These are phyloP conservation scores for Obba rivulosa DNA, from an alignment of 768 basidiomycete genomes.

Conservation along the genomic window DNA sequence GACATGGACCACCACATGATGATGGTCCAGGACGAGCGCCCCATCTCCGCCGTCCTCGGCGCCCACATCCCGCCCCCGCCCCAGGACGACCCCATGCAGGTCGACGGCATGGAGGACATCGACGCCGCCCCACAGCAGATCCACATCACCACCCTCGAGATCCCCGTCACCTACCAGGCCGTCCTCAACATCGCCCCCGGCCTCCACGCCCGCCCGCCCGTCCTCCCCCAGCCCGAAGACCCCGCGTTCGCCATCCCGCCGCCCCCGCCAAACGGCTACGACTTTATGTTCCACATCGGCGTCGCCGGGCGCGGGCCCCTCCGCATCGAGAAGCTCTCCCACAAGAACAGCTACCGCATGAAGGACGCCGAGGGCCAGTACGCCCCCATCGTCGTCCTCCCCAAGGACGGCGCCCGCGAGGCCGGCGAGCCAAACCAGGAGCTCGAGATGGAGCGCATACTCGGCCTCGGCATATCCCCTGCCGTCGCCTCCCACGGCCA, in stretches of 20 bases:
- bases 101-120: conserved; percentile 16
- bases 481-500: conserved; percentile 1
- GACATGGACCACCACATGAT: background rate
- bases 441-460: conserved; percentile 27
- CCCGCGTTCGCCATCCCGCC: conserved; percentile 35
- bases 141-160: conserved; percentile 52
- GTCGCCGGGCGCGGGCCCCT: conserved; percentile 60
- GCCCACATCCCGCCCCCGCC: conserved; percentile 15
- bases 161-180: conserved; percentile 55
- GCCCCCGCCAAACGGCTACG: conserved; percentile 45
- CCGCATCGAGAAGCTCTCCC: conserved; percentile 56
- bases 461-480: conserved; percentile 33
- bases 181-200: conserved; percentile 52
- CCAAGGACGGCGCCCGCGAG: conserved; percentile 36
- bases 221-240: conserved; percentile 35
- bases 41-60: conserved; percentile 1
- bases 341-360: conserved; percentile 66
- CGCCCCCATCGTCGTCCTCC: conserved; percentile 36
- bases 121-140: conserved; percentile 30
- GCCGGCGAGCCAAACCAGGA: conserved; percentile 28
- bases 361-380: conserved; percentile 57
- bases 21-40: background rate
- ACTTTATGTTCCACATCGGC: conserved; percentile 68
- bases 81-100: conserved; percentile 14
- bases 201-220: conserved; percentile 56